These are phyloP conservation scores for Russula olivacea DNA, from an alignment of 768 basidiomycete species.

Conservation along the genomic window DNA sequence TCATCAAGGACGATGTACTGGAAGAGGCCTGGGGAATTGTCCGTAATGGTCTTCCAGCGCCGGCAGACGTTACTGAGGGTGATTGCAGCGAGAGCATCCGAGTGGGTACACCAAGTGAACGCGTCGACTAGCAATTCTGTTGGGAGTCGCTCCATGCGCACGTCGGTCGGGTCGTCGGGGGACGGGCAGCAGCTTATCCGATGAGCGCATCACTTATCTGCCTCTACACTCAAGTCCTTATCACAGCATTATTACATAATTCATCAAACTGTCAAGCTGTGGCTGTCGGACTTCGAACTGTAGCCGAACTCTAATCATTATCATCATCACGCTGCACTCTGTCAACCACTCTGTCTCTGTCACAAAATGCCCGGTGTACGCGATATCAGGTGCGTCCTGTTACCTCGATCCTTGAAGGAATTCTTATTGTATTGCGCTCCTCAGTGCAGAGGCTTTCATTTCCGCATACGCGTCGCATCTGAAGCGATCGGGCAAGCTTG, in stretches of 20 bases:
- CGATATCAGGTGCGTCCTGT: conserved; percentile 38
- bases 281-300: conserved; percentile 20
- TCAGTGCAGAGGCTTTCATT: conserved; percentile 91
- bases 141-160: conserved; percentile 39
- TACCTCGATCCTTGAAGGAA: not conserved
- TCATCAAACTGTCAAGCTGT: conserved; percentile 20
- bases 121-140: conserved; percentile 59
- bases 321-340: not conserved
- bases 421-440: not conserved
- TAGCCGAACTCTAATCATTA: conserved; percentile 23
- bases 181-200: no score
- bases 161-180: not conserved
- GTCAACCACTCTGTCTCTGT: conserved; percentile 8
- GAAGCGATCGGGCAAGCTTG: conserved; percentile 98
- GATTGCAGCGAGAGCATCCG: conserved; percentile 41
- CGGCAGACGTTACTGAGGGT: conserved; percentile 48
- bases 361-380: conserved; percentile 44
- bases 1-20: conserved; percentile 50
- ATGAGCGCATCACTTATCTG: not conserved
- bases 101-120: conserved; percentile 39
- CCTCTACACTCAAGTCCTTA: not conserved
- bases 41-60: conserved; percentile 51
- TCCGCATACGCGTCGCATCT: conserved; percentile 90
- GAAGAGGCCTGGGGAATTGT: conserved; percentile 56
- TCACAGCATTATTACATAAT: conserved; percentile 13